Evolutionary conservation across 805 yeast species (phyloP), one percentile per base, ranked within the genome.

Genomic region (Myxozyma geophila): DNA sequence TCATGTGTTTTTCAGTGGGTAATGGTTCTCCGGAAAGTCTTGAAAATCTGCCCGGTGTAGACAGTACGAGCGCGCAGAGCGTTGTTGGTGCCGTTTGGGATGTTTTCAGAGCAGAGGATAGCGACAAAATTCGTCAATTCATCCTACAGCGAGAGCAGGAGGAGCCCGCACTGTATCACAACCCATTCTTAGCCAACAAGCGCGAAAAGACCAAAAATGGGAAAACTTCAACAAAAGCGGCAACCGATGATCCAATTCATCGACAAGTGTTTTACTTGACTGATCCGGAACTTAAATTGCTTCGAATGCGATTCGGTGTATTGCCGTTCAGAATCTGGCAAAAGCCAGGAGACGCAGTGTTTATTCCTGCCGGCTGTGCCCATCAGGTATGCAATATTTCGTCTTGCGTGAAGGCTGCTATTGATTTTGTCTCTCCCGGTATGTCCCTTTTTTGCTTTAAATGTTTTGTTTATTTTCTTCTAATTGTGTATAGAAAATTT

Each of bases 281-380:
- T 7, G 62, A 55, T 17, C 59, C 64, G 6, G 67, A 65, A 35
- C 60, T 65, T 13, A 47, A n/a, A 4, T 36, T 65, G 28, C 56
- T 65, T 15, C 54, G 62, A n/a, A 41, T 54, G 54, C 39, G 67
- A 19, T 54, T 36, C 36, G 64, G 64, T 10, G 60, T 65, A 3
- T 17, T 51, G n/a, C 62, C 67, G 17, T 59, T 46, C 46, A 35
- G 67, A 8, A 53, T 65, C 28, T 64, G 62, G 60, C 69, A 66
- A 47, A 52, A 58, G n/a, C 65, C 67, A 1, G 68, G 68, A n/a
- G 69, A 66, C 49, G 67, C 66, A 6, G 69, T 66, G 59, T 57
- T 66, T 33, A 59, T 66, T 19, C 69, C 69, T 9, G 69, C 69
- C 10, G 69, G 69, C 6, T 66, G 69, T 48, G 65, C 68, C 2